Conservation (phyloP, 257 asterid species). For the Solanum chilense region DNA sequence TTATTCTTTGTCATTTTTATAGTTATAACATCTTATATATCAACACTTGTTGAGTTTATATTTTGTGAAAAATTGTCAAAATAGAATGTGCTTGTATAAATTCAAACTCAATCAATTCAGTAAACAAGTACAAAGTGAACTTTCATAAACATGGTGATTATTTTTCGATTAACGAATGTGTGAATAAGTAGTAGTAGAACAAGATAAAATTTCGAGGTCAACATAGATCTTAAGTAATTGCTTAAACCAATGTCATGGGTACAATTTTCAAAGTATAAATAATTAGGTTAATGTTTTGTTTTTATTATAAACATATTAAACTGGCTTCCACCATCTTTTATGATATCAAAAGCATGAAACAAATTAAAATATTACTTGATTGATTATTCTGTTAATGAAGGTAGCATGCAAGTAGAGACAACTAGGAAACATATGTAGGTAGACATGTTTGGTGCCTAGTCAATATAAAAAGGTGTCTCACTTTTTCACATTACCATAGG, state of each 20-base stretch:
- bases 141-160: not conserved
- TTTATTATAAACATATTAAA: not conserved
- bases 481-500: conserved; percentile 10
- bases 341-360: not conserved
- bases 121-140: not conserved
- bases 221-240: not conserved
- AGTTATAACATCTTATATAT: too few species aligned
- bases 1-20: too few species aligned
- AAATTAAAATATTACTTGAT: not conserved
- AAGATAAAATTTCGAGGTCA: not conserved
- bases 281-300: not conserved
- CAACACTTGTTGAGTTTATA: too few species aligned
- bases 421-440: not conserved
- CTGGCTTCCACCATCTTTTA: not conserved
- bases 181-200: not conserved
- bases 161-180: not conserved
- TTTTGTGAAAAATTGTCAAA: not conserved
- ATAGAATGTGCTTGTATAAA: not conserved
- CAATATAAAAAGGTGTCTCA: conserved; percentile 25
- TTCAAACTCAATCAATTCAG: not conserved
- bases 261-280: not conserved
- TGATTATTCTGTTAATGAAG: not conserved
- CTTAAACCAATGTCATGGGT: not conserved
- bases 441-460: conserved; percentile 9
- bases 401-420: not conserved